Evolutionary conservation across 2,329 filamentous ascomycete genomes (phyloP), one percentile per base, ranked within the genome.

Genomic region (Claviceps sp.): DNA sequence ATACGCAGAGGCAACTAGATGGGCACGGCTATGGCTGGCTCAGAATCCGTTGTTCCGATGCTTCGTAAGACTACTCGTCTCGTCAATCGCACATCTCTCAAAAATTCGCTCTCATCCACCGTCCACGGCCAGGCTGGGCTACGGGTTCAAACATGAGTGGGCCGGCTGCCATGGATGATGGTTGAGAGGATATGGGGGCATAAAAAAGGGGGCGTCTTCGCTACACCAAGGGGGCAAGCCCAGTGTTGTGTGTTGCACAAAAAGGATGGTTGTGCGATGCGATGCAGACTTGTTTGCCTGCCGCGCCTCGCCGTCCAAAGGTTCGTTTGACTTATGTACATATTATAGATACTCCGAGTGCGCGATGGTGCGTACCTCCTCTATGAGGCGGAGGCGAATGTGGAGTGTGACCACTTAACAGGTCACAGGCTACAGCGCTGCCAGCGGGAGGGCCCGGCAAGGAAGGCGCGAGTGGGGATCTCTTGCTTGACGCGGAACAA

Each of bases 381-480:
- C 19, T 19, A 19, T 22, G 19, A 22, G 19, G 24, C 30, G 30
- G 10, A 30, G 8, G 30, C 8, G 30, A 30, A 30, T 30, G 10
- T 34, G 30, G 30, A 8, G 8, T 30, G 26, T 30, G 8, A 8
- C 8, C 26, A 26, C 24, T 24, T 5, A 7, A 22, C 24, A 24
- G 24, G 10, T 34, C 10, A 34, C 30, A 30, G 30, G 30, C 30
- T 34, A 46, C 47, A 42, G 44, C 47, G 26, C 47, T 26, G 50
- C 47, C 40, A 47, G 41, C 52, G 50, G 52, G 54, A 54, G 47
- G 49, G 40, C 47, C 54, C 54, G 52, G 52, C 49, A 50, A 48
- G 52, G 43, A 52, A 52, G 50, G 47, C 47, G 50, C 8, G 39
- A 37, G 30, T 24, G 6, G 24, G 24, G 10, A 43, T 11, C 43